phyloP scores from a whole-genome alignment of 139 green algal genomes.

The Chlamydomonas sp. region DNA sequence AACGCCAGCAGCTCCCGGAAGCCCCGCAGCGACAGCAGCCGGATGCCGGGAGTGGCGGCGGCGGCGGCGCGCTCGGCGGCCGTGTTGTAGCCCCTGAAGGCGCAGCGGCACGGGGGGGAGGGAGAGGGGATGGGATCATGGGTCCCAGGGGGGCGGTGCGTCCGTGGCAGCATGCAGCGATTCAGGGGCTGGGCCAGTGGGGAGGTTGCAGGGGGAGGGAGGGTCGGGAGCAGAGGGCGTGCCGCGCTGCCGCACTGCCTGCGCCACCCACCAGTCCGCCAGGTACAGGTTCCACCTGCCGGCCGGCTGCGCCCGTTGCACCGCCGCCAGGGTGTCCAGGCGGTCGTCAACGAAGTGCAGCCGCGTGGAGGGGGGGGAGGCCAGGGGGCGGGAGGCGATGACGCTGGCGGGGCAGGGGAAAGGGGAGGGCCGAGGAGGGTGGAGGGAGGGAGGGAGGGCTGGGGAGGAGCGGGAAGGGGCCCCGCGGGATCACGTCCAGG shows the following conservation, averaged over 20 bases:
- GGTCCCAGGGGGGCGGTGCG: background rate
- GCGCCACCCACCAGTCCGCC: conserved; percentile 56
- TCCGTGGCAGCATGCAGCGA: background rate
- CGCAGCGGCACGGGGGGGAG: background rate
- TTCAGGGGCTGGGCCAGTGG: background rate
- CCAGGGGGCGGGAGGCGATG: background rate
- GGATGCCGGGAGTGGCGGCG: conserved; percentile 46
- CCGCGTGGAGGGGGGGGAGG: background rate
- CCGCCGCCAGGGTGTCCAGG: conserved; percentile 72
- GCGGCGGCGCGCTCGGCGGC: conserved; percentile 49
- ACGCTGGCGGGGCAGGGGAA: background rate
- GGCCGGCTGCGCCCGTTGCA: conserved; percentile 14
- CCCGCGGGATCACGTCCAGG: no score
- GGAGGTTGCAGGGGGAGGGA: background rate
- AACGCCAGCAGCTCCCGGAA: conserved; percentile 67
- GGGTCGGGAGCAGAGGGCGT: background rate
- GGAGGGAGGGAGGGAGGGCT: background rate
- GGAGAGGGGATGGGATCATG: background rate
- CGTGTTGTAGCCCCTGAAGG: conserved; percentile 68
- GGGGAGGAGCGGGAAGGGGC: no score
- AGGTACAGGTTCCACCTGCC: conserved; percentile 65
- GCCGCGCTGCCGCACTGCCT: background rate
- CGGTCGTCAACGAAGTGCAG: conserved; percentile 86
- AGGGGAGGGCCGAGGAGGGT: background rate
- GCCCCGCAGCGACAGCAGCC: conserved; percentile 45